Evolutionary conservation across 2,329 filamentous ascomycete genomes (phyloP).

Genomic region (Alternaria burnsii): DNA sequence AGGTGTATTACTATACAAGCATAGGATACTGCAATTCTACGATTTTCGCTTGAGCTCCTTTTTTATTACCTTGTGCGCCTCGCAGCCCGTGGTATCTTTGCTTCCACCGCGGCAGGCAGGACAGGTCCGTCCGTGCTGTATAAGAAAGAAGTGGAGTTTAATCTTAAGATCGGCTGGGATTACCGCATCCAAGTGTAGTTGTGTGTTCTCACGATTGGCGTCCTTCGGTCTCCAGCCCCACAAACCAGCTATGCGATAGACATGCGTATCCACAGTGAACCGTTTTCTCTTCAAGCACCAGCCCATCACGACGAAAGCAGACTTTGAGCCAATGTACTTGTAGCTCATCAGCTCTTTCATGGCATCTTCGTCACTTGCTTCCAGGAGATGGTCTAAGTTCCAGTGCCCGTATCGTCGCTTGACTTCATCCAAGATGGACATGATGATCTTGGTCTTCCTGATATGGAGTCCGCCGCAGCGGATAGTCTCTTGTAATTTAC

Average conservation of each 20-base stretch:
- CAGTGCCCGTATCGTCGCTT: constrained; percentile 11
- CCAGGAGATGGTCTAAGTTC: constrained; percentile 8
- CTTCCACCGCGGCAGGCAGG: constrained; percentile 9
- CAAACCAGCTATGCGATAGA: constrained; percentile 13
- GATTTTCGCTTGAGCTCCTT: not conserved
- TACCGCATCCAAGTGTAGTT: constrained; percentile 11
- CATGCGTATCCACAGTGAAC: constrained; percentile 14
- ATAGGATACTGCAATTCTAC: accelerated
- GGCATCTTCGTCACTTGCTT: constrained; percentile 13
- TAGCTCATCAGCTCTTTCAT: constrained; percentile 18
- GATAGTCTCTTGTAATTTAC: constrained; percentile 6
- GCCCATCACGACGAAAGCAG: constrained; percentile 15
- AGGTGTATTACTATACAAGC: not conserved
- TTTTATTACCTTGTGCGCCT: not conserved
- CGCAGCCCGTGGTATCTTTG: not conserved
- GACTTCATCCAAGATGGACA: constrained; percentile 12
- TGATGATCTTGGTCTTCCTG: constrained; percentile 12
- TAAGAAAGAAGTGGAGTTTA: constrained; percentile 12
- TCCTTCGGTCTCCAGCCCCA: constrained; percentile 15
- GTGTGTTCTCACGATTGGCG: constrained; percentile 10
- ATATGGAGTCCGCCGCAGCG: constrained; percentile 11
- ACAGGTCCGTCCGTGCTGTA: constrained; percentile 12
- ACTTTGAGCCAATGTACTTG: constrained; percentile 16
- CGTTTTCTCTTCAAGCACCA: constrained; percentile 15
- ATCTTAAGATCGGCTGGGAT: constrained; percentile 10